A percentile compares a stretch with the other conserved stretches of the same genome.
These are phyloP conservation scores for Sequoiadendron giganteum DNA, from an alignment of 75 land plant genomes.

Conservation along the genomic window DNA sequence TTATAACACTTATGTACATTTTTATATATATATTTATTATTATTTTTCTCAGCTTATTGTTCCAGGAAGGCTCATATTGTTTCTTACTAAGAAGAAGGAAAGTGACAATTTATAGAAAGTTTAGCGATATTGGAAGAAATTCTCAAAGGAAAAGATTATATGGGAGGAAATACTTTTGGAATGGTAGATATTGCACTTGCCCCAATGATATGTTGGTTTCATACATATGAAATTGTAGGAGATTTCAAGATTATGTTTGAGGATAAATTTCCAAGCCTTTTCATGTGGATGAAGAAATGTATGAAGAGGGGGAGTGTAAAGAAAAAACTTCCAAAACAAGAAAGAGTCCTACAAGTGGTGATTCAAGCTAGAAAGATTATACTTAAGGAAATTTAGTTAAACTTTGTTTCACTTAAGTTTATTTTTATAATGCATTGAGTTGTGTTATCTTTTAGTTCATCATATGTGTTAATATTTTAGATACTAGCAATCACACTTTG, in stretches of 20 bases:
- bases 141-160: neutral
- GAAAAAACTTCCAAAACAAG: neutral
- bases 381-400: too few species aligned
- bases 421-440: too few species aligned
- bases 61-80: neutral
- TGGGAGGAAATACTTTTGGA: neutral
- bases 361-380: neutral
- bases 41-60: too few species aligned
- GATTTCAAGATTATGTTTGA: neutral
- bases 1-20: too few species aligned
- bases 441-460: too few species aligned
- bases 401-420: too few species aligned
- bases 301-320: neutral
- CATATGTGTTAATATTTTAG: too few species aligned
- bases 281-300: neutral
- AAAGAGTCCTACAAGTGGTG: neutral
- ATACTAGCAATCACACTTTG: too few species aligned
- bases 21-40: too few species aligned
- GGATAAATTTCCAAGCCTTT: neutral
- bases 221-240: neutral
- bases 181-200: neutral
- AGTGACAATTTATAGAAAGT: neutral
- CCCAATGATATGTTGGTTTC: neutral
- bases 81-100: neutral
- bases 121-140: neutral